Evolutionary conservation across 1,284 basidiomycete species (phyloP).

Genomic region (Ceratobasidium sp.): DNA sequence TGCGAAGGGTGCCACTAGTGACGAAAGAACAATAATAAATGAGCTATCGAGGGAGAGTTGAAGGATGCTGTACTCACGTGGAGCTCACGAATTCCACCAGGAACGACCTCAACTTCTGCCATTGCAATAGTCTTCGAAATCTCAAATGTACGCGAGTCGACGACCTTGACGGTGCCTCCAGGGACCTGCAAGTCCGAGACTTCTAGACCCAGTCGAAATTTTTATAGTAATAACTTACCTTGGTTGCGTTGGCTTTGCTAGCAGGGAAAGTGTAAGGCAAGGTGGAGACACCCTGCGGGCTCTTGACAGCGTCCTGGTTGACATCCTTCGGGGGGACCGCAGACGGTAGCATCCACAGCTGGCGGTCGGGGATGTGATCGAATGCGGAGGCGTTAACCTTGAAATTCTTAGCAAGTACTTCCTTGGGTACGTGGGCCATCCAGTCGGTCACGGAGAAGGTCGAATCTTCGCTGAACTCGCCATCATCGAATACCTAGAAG

Average conservation of each 20-base stretch:
- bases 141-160: slow-evolving; percentile 35
- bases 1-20: slow-evolving; percentile 79
- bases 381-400: slow-evolving; percentile 40
- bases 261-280: slow-evolving; percentile 68
- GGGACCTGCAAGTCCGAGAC: not conserved
- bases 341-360: slow-evolving; percentile 51
- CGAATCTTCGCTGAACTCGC: slow-evolving; percentile 57
- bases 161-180: slow-evolving; percentile 31
- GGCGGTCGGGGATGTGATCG: slow-evolving; percentile 60
- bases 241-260: slow-evolving; percentile 66
- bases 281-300: slow-evolving; percentile 67
- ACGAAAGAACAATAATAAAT: slow-evolving; percentile 34
- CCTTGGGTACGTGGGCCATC: slow-evolving; percentile 68
- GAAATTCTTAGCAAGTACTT: slow-evolving; percentile 62
- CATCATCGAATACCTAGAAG: slow-evolving; percentile 69
- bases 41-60: slow-evolving; percentile 11
- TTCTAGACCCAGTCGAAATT: not conserved
- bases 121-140: slow-evolving; percentile 33
- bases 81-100: slow-evolving; percentile 62
- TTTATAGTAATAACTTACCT: not conserved
- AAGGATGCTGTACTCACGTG: slow-evolving; percentile 62
- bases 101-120: slow-evolving; percentile 16
- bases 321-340: slow-evolving; percentile 11
- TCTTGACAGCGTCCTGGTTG: slow-evolving; percentile 57
- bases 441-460: slow-evolving; percentile 71